Evolutionary conservation across 768 basidiomycete genomes (phyloP), one percentile per base, ranked within the genome.

Genomic region (Tulasnella sp.): DNA sequence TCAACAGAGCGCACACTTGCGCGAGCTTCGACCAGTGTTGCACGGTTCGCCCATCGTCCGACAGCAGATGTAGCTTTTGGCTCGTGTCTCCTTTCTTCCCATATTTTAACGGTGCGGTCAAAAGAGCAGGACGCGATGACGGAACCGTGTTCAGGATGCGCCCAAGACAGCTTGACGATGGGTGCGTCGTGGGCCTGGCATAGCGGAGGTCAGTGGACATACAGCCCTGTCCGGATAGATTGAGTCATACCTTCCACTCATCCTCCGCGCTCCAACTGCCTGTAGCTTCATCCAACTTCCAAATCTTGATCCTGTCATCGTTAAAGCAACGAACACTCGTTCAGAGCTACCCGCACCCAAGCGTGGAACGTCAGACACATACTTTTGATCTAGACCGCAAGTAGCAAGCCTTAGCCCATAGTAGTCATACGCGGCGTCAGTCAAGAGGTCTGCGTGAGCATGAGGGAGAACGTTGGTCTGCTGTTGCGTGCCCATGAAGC

Each of bases 171-270:
- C 79, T 86, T 89, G 7, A 93, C 87, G 47, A 96, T 84, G 0
- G 95, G 88, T 17, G 94, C 94, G 77, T 95, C 94, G 78, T 98
- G 95, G n/a, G 95, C 96, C 92, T 96, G 77, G 19, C 41, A 17
- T 37, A 69, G 63, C 73, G 32, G 39, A 44, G 42, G 17, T 44
- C 17, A 44, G 4, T 7, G n/a, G 16, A 8, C n/a, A 7, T 44
- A 4, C 4, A 8, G 6, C 42, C n/a, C n/a, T n/a, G 17, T 5
- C 6, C 32, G 7, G 6, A 44, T 19, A 22, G 77, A 84, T 66
- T 5, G 16, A 44, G 8, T 4, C 42, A 17, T 70, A 91, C 94
- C 84, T 94, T 95, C 95, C 95, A 96, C 77, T 95, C 93, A 72
- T 92, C 89, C 77, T 93, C 90, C 1, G 88, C 84, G 40, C 80